phyloP scores from a whole-genome alignment of 2,329 filamentous ascomycete species.

The Colletotrichum abscissum region DNA sequence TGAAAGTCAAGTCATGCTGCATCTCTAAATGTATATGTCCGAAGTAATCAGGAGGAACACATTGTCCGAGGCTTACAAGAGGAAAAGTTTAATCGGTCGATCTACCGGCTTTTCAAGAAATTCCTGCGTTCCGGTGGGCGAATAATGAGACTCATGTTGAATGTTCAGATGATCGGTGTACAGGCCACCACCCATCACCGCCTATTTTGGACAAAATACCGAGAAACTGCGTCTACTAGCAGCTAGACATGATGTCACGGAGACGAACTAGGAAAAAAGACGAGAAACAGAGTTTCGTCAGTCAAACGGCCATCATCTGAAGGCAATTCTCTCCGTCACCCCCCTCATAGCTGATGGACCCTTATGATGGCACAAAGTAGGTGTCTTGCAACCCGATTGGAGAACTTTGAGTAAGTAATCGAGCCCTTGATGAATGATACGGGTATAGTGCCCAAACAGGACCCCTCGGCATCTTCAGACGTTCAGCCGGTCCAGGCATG shows the following conservation, averaged over 20 bases:
- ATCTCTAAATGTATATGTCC: background rate
- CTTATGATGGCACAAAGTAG: background rate
- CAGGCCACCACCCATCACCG: background rate
- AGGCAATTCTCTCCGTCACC: background rate
- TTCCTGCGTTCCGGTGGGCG: background rate
- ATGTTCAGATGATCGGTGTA: background rate
- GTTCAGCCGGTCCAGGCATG: background rate
- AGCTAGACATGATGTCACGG: slow-evolving; percentile 8
- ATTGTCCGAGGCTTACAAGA: background rate
- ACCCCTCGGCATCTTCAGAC: background rate
- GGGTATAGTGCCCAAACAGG: background rate
- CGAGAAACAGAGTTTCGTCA: background rate
- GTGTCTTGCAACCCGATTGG: background rate
- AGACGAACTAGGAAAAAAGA: background rate
- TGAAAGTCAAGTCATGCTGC: background rate
- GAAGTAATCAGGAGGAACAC: background rate
- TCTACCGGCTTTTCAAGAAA: background rate
- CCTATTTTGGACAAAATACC: slow-evolving; percentile 15
- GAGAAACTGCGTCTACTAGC: background rate
- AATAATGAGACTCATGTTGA: background rate
- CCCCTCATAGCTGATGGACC: background rate
- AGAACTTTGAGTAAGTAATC: background rate
- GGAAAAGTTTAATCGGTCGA: background rate
- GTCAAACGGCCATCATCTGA: slow-evolving; percentile 18
- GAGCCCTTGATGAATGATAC: background rate